phyloP scores from a whole-genome alignment of 1,284 basidiomycete genomes.

The Austropuccinia psidii region DNA sequence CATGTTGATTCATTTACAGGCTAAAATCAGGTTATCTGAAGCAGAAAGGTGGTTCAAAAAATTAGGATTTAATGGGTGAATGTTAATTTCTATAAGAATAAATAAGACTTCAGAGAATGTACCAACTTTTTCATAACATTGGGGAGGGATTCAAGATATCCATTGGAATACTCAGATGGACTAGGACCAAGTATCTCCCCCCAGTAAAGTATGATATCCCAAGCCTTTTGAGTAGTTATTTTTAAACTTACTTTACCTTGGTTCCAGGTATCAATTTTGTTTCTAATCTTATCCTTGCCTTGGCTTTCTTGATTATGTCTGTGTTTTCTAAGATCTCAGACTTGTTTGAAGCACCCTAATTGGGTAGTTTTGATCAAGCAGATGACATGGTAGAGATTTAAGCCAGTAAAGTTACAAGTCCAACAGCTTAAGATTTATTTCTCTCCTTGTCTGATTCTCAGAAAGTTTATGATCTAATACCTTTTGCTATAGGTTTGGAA shows the following conservation, averaged over 20 bases:
- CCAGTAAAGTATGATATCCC: constrained; percentile 70
- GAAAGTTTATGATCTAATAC: constrained; percentile 68
- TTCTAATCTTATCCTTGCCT: constrained; percentile 54
- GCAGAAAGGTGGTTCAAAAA: neutral
- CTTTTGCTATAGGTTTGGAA: constrained; percentile 64
- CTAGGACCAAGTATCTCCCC: constrained; percentile 53
- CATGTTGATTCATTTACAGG: constrained; percentile 1
- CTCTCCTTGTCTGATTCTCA: constrained; percentile 59
- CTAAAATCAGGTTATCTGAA: constrained; percentile 1
- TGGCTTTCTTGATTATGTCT: constrained; percentile 47
- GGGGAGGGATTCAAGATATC: constrained; percentile 20
- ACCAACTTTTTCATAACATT: constrained; percentile 17
- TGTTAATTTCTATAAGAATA: neutral
- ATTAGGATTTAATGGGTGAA: neutral
- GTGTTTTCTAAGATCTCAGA: constrained; percentile 37
- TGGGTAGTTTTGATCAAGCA: constrained; percentile 49
- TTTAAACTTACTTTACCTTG: constrained; percentile 64
- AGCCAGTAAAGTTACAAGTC: constrained; percentile 58
- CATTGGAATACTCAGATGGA: constrained; percentile 21
- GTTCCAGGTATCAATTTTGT: constrained; percentile 63
- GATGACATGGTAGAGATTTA: constrained; percentile 52
- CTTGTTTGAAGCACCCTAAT: constrained; percentile 42
- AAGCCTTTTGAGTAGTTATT: constrained; percentile 68
- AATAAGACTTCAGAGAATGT: neutral
- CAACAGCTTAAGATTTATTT: constrained; percentile 64